A percentile compares a stretch with the other conserved stretches of the same genome.
These are phyloP conservation scores for Coccomyxa subellipsoidea DNA, from an alignment of 163 green algal genomes.

Conservation along the genomic window DNA sequence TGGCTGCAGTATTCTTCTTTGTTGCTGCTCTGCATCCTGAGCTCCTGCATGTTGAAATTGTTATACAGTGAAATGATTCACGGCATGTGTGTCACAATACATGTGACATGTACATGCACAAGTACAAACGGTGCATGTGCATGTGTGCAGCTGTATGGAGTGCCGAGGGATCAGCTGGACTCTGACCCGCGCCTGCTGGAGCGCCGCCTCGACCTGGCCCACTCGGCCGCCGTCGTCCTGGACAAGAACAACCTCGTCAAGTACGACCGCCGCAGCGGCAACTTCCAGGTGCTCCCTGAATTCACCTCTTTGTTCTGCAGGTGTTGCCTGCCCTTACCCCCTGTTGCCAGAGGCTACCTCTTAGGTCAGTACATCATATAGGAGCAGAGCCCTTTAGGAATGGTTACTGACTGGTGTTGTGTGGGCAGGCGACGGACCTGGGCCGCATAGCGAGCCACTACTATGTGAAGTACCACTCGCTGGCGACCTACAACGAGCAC, in stretches of 20 bases:
- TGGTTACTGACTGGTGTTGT: slow-evolving; percentile 66
- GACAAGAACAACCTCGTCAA: slow-evolving; percentile 86
- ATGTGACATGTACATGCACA: too few relatives aligned
- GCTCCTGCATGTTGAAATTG: too few relatives aligned
- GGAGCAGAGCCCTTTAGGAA: too few relatives aligned
- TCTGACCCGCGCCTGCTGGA: slow-evolving; percentile 76
- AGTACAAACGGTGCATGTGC: not conserved
- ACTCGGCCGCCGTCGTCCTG: slow-evolving; percentile 78
- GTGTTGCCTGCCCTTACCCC: too few relatives aligned
- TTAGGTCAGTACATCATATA: too few relatives aligned
- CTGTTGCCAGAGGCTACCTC: too few relatives aligned
- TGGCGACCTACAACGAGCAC: slow-evolving; percentile 94
- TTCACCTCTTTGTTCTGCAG: not conserved
- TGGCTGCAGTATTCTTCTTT: not conserved
- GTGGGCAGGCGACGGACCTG: slow-evolving; percentile 84
- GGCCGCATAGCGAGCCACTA: slow-evolving; percentile 95
- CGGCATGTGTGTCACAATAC: not conserved
- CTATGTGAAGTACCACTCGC: slow-evolving; percentile 93
- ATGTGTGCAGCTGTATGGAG: slow-evolving; percentile 74
- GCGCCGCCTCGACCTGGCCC: slow-evolving; percentile 85
- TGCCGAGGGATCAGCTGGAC: slow-evolving; percentile 67
- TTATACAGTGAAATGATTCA: too few relatives aligned
- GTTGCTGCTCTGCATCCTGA: not conserved
- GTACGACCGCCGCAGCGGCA: slow-evolving; percentile 73
- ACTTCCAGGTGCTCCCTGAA: slow-evolving; percentile 44